These are phyloP conservation scores for Paramecium tetraurelia DNA, from an alignment of 73 alveolate species.

Conservation along the genomic window DNA sequence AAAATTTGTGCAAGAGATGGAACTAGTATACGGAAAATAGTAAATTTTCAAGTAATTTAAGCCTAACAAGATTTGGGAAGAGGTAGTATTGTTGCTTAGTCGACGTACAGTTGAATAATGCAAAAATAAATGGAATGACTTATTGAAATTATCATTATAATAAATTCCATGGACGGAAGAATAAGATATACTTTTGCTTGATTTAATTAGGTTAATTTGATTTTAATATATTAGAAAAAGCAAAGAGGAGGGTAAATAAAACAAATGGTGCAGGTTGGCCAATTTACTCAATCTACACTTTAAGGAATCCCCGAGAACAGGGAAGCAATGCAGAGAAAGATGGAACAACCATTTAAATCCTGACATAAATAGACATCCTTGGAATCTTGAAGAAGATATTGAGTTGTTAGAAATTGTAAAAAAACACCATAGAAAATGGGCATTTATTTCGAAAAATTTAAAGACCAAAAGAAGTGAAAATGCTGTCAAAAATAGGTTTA, in stretches of 20 bases:
- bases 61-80: slow-evolving; percentile 12
- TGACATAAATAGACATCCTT: slow-evolving; percentile 75
- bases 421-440: slow-evolving; percentile 85
- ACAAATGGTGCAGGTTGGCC: slow-evolving; percentile 47
- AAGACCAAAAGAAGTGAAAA: slow-evolving; percentile 77
- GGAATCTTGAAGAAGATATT: slow-evolving; percentile 83
- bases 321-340: slow-evolving; percentile 93
- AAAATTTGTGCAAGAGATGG: not conserved
- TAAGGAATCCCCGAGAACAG: slow-evolving; percentile 62
- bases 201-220: not conserved
- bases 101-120: not conserved
- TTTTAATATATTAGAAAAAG: not conserved
- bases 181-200: not conserved
- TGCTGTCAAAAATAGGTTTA: slow-evolving; percentile 81
- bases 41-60: not conserved
- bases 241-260: not conserved
- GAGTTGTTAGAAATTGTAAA: slow-evolving; percentile 70
- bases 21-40: not conserved
- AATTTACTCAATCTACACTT: not conserved
- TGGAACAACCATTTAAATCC: slow-evolving; percentile 92
- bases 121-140: not conserved
- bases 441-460: slow-evolving; percentile 73
- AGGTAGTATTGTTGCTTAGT: not conserved
- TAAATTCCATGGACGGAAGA: slow-evolving; percentile 20
- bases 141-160: not conserved